Evolutionary conservation across 2,329 filamentous ascomycete species (phyloP).

Genomic region (Nectriaceae sp.): DNA sequence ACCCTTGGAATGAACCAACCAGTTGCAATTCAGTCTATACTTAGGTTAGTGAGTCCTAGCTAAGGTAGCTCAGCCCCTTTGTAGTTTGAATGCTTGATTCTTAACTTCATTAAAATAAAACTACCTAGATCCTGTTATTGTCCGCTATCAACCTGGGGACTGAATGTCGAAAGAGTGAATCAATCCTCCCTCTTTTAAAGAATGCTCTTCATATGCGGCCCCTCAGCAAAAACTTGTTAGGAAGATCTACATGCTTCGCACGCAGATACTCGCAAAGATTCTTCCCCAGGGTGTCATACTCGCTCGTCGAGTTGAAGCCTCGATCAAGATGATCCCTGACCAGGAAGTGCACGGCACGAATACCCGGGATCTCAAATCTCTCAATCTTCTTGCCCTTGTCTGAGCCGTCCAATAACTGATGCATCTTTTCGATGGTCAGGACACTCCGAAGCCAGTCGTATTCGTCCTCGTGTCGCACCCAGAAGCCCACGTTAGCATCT

Average conservation of each 20-base stretch:
- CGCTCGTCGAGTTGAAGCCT: constrained; percentile 39
- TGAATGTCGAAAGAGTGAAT: too few relatives aligned
- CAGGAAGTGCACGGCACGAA: constrained; percentile 36
- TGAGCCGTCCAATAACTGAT: constrained; percentile 29
- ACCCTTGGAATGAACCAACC: too few relatives aligned
- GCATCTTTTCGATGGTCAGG: constrained; percentile 39
- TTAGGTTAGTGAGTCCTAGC: too few relatives aligned
- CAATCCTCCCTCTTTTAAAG: background rate
- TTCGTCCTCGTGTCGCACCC: constrained; percentile 41
- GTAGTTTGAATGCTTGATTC: too few relatives aligned
- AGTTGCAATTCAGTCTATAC: too few relatives aligned
- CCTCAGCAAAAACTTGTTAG: constrained; percentile 41
- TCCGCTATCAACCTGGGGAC: too few relatives aligned
- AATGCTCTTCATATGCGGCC: constrained; percentile 26
- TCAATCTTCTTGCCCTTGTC: constrained; percentile 15
- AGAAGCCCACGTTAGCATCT: constrained; percentile 44
- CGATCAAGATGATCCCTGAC: constrained; percentile 46
- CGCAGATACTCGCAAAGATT: constrained; percentile 44
- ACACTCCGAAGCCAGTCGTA: constrained; percentile 45
- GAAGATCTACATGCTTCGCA: constrained; percentile 43
- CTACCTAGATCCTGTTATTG: too few relatives aligned
- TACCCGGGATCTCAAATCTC: constrained; percentile 12
- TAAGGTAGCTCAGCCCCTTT: too few relatives aligned
- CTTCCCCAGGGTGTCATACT: constrained; percentile 46
- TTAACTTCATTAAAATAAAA: too few relatives aligned